Evolutionary conservation across 2,329 filamentous ascomycete species (phyloP).

Genomic region (Raffaelea deltoideospora): DNA sequence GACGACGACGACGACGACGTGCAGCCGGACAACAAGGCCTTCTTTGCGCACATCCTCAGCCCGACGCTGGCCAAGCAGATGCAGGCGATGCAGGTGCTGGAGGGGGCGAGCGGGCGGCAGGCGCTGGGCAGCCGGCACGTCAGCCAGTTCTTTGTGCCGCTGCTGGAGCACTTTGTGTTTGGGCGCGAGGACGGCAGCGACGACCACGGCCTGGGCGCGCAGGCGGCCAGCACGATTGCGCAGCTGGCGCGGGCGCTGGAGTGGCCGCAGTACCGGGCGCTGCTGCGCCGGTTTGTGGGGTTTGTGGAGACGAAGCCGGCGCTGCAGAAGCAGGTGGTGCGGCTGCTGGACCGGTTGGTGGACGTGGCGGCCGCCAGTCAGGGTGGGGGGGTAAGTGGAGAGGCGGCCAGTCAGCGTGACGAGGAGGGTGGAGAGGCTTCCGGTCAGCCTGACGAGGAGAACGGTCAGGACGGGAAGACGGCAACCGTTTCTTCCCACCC

Average conservation of each 20-base stretch:
- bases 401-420: no score
- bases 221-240: conserved; percentile 70
- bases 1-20: conserved; percentile 2
- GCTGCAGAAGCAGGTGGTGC: conserved; percentile 71
- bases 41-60: conserved; percentile 86
- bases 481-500: no score
- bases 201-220: conserved; percentile 73
- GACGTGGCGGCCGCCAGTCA: conserved; percentile 32
- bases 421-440: conserved; percentile 43
- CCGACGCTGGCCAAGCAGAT: conserved; percentile 78
- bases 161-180: conserved; percentile 90
- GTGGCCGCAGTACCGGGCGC: conserved; percentile 79
- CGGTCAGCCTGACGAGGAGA: conserved; percentile 11
- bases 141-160: conserved; percentile 73
- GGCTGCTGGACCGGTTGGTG: conserved; percentile 65
- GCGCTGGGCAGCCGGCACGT: conserved; percentile 63
- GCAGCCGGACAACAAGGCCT: conserved; percentile 44
- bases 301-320: conserved; percentile 72
- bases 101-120: conserved; percentile 43
- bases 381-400: neutral
- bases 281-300: conserved; percentile 68
- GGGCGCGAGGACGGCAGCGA: conserved; percentile 58
- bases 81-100: conserved; percentile 65
- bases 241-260: conserved; percentile 61
- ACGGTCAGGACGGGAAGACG: conserved; percentile 10